phyloP scores from a whole-genome alignment of 192 early-diverging fungal genomes.

The Linnemannia elongata region DNA sequence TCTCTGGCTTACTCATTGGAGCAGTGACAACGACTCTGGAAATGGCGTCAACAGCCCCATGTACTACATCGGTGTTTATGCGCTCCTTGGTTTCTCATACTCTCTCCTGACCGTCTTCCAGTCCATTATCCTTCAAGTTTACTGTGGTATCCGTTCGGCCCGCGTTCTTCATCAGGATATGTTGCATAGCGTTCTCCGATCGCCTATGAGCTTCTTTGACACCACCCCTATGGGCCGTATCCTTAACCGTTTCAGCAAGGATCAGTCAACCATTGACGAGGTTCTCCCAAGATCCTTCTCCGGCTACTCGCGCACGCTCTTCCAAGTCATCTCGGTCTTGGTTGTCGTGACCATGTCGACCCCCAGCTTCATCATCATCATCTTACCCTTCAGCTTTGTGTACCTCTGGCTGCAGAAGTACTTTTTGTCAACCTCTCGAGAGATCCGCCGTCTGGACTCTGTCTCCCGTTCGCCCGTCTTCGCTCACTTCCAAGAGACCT shows the following conservation, averaged over 20 bases:
- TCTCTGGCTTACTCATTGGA: constrained; percentile 84
- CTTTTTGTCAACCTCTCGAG: constrained; percentile 84
- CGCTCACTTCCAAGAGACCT: constrained; percentile 81
- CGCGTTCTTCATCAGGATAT: constrained; percentile 79
- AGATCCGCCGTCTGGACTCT: constrained; percentile 86
- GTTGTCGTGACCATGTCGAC: constrained; percentile 62
- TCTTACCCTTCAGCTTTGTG: constrained; percentile 68
- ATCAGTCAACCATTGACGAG: constrained; percentile 75
- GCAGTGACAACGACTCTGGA: constrained; percentile 65
- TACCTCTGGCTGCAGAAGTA: constrained; percentile 74
- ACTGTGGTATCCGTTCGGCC: constrained; percentile 86
- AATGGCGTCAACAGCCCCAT: constrained; percentile 57
- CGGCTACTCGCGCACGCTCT: constrained; percentile 62
- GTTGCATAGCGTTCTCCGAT: constrained; percentile 78
- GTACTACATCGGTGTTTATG: constrained; percentile 86
- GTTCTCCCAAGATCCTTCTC: constrained; percentile 69
- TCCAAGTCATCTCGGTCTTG: constrained; percentile 61
- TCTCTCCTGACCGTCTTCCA: constrained; percentile 76
- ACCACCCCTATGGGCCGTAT: constrained; percentile 83
- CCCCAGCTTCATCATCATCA: constrained; percentile 76
- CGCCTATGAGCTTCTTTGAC: constrained; percentile 86
- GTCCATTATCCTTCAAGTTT: constrained; percentile 81
- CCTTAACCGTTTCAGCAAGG: constrained; percentile 82
- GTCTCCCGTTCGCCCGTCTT: constrained; percentile 83
- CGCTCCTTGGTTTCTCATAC: constrained; percentile 79